Evolutionary conservation across 768 basidiomycete genomes (phyloP).

Genomic region (Collybia nuda): DNA sequence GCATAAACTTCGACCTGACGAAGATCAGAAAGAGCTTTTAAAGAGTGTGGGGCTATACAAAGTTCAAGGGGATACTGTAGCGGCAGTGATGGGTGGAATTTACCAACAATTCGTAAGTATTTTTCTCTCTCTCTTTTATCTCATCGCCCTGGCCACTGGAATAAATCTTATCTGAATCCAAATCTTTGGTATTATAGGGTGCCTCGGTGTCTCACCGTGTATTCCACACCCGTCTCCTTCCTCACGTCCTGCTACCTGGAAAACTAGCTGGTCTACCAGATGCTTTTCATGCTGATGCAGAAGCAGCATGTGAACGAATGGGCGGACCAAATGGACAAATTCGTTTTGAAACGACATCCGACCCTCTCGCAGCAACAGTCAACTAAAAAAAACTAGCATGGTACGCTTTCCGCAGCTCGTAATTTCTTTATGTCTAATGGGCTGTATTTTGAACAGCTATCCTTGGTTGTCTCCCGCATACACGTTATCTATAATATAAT

Average conservation of each 20-base stretch:
- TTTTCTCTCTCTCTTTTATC: not conserved
- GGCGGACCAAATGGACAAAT: slow-evolving; percentile 45
- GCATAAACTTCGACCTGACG: slow-evolving; percentile 26
- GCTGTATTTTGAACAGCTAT: too few species aligned
- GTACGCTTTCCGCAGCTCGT: too few species aligned
- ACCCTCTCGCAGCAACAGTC: not conserved
- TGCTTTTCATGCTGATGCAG: slow-evolving; percentile 48
- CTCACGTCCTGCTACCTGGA: slow-evolving; percentile 30
- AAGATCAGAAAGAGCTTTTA: slow-evolving; percentile 35
- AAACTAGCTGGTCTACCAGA: slow-evolving; percentile 39
- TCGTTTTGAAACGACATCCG: slow-evolving; percentile 13
- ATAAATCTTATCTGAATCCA: slow-evolving; percentile 4
- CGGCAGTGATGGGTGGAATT: slow-evolving; percentile 74
- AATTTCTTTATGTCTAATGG: too few species aligned
- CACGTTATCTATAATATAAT: too few species aligned
- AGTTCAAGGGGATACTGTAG: slow-evolving; percentile 74
- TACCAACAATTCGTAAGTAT: slow-evolving; percentile 77
- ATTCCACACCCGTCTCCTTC: slow-evolving; percentile 51
- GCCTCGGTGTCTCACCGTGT: slow-evolving; percentile 46
- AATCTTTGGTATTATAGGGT: slow-evolving; percentile 31
- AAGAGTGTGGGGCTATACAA: slow-evolving; percentile 70
- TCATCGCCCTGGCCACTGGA: not conserved
- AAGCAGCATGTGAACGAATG: slow-evolving; percentile 42
- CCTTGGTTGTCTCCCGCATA: too few species aligned
- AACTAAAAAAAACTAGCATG: not conserved